Evolutionary conservation across 164 flowering plant species (phyloP), one percentile per base, ranked within the genome.

Genomic region (Chimonanthus salicifolius): DNA sequence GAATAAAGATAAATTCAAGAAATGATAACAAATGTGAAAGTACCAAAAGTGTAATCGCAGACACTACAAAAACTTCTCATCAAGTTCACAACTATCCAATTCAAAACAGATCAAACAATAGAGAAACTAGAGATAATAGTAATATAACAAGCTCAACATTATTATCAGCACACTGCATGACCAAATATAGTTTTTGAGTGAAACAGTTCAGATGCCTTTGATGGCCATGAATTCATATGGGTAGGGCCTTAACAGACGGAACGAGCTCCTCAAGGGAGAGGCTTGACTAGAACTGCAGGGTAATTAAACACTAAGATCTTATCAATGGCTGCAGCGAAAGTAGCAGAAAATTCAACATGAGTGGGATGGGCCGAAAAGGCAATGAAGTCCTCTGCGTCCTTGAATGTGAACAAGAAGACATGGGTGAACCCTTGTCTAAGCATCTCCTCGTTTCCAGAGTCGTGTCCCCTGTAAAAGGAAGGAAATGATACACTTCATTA

Each of bases 361-460:
- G 75, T 81, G 0, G 92, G 94, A 77, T 92, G 94, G 49, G 71
- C 21, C 0, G 60, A 72, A 68, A 81, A 90, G 1, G 84, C 80
- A 58, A 78, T 47, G 58, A 79, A 87, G 68, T 88, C 96, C 54
- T 91, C 98, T 68, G 86, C 79, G 79, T 79, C 88, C 47, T 72
- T 47, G 74, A 92, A 92, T 70, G 92, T 83, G 85, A 89, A 84
- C 75, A 82, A 62, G 85, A 92, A 87, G 58, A 81, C 86, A 75
- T 92, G 94, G 1, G 92, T 90, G 58, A 86, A 90, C 4, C 93
- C 96, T 80, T 89, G 98, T 71, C 83, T 86, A 6, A 90, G 89
- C 87, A 85, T 82, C 78, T 89, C 98, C 4, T 71, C 82, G 75
- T 90, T 81, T 71, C 83, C 92, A 16, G 75, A 20, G 54, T 90